Evolutionary conservation across 2,329 filamentous ascomycete genomes (phyloP), one percentile per base, ranked within the genome.

Genomic region (Cordyceps cateniannulata): DNA sequence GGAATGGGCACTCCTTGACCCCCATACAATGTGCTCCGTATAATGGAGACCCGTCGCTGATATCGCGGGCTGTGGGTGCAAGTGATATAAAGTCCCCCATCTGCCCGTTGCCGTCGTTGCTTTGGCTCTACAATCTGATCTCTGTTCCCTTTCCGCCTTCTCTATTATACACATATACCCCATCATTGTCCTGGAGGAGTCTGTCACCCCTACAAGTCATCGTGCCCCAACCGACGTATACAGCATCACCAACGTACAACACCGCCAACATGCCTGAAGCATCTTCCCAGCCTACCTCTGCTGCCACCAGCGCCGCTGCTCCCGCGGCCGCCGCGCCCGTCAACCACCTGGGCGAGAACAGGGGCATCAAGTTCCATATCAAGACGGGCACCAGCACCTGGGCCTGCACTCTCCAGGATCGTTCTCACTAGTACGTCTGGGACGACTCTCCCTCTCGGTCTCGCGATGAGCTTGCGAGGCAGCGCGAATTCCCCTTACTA

Each of bases 281-380:
- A 20, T 59, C 57, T 25, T 61, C 59, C 35, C 40, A 38, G 24
- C 49, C 62, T 60, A 60, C 62, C 51, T 54, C 62, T 44, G 42
- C 58, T 35, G 45, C 63, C 42, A 25, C 55, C 59, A 44, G 58
- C 51, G 48, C 61, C 51, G 48, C 61, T 51, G 52, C 62, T 51
- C 52, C 65, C 25, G 61, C 63, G 32, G 66, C 72, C 49, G 25
- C 66, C 58, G 35, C 47, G 63, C 55, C 54, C 32, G 49, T 47
- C 38, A 59, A 44, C 24, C 7, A 29, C 55, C 63, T 75, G 29
- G 72, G 77, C 58, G 71, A 77, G 63, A 72, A 70, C 66, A 70
- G 66, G 62, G 75, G 72, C 62, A 72, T 81, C 72, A 73, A 73
- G 69, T 81, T 81, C 71, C 68, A 76, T 51, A 75, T 81, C 70